phyloP scores from a whole-genome alignment of 352 stramenopile species.

The Phytopythium sindhum region DNA sequence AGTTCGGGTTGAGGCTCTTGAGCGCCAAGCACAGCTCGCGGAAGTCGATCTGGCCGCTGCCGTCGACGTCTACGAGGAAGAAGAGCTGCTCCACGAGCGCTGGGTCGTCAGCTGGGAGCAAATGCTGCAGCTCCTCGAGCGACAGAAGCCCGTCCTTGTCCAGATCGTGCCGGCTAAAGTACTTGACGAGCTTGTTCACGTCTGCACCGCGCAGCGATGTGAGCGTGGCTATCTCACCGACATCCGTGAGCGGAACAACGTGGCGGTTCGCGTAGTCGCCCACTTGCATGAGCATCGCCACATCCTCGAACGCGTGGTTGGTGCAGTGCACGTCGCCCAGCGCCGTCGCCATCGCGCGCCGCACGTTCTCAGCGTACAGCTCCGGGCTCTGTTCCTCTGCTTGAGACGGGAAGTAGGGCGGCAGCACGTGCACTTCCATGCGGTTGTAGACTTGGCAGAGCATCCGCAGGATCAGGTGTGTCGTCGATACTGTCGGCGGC shows the following conservation, averaged over 20 bases:
- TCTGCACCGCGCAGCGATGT: constrained; percentile 42
- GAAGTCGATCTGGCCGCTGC: constrained; percentile 69
- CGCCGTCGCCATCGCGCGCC: constrained; percentile 46
- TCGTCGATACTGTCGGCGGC: constrained; percentile 45
- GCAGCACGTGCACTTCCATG: constrained; percentile 56
- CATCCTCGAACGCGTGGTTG: constrained; percentile 75
- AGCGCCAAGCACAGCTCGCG: constrained; percentile 64
- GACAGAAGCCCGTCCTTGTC: constrained; percentile 64
- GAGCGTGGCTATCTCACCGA: constrained; percentile 46
- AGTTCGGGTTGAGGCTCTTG: constrained; percentile 41
- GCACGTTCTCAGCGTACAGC: constrained; percentile 58
- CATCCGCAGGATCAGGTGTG: constrained; percentile 54
- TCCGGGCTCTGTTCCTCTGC: constrained; percentile 39
- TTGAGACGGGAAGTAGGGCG: constrained; percentile 43
- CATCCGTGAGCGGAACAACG: constrained; percentile 54
- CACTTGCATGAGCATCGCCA: constrained; percentile 51
- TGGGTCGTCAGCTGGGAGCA: constrained; percentile 46
- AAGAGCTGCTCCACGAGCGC: constrained; percentile 57
- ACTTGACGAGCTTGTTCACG: constrained; percentile 46
- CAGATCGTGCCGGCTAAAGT: constrained; percentile 51
- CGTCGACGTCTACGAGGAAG: constrained; percentile 51
- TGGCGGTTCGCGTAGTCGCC: constrained; percentile 56
- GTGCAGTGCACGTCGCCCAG: constrained; percentile 46
- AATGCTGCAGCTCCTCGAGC: constrained; percentile 50
- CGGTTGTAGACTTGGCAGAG: constrained; percentile 72